Base-by-base conservation (phyloP, 2,329 filamentous ascomycete genomes). In the Aspergillus tanneri region DNA sequence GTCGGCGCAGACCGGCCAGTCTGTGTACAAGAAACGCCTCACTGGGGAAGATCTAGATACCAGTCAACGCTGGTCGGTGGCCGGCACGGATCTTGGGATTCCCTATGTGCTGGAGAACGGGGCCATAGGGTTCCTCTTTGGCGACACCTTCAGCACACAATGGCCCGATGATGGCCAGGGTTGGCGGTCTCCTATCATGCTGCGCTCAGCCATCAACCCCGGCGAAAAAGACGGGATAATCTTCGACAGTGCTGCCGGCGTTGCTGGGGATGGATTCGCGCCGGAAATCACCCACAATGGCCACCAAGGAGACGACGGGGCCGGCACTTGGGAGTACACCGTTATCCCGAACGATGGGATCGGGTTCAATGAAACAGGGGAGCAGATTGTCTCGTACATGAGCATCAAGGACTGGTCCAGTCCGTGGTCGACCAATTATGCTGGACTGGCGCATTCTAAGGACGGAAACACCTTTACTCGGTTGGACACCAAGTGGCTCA, bases 41-140 rank as follows among this genome's bases (percentile, higher is more conserved):
- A 43, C 39, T 11, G 23, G 39, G 3, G 24, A 32, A 43, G 39
- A 43, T 25, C 23, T 27, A 6, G 39, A 37, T 12, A 43, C 23
- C 22, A 18, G 27, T 21, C 39, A 28, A 4, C 39, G 25, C 11
- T 43, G 23, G 23, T 16, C 14, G 2, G 35, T 37, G n/a, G 14
- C 18, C 16, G 35, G n/a, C 8, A 37, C 16, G 9, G 35, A 37
- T 18, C 18, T 37, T 14, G 35, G 35, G 4, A 37, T 37, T 18
- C 35, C 35, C 8, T 37, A 37, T 18, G 35, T 21, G 35, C 35
- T 16, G 11, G 35, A 37, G 7, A 18, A 37, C 21, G 35, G 35
- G 14, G 35, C 14, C 6, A 21, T 37, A 7, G 35, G 35, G 14
- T 37, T 21, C 9, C 35, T 37, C 14, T 37, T 37, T 18, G 35